Evolutionary conservation across 129 eudicot species (phyloP).

Genomic region (Centaurea solstitialis): DNA sequence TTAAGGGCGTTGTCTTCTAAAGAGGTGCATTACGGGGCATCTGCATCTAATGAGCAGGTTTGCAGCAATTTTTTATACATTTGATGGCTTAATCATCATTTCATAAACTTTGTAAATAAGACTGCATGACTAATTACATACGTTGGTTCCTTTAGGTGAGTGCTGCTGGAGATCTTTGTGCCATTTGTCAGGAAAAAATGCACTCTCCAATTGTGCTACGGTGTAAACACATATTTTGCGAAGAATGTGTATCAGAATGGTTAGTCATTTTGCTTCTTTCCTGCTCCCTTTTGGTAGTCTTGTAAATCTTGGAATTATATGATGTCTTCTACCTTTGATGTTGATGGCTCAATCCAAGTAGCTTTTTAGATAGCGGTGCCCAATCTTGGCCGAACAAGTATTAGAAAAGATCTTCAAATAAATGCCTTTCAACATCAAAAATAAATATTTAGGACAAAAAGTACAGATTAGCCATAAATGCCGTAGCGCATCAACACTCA

Average conservation of each 20-base stretch:
- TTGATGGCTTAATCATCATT: background rate
- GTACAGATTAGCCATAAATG: no score
- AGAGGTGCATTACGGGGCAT: conserved; percentile 58
- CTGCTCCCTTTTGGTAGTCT: background rate
- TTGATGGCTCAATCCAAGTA: no score
- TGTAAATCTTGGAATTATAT: no score
- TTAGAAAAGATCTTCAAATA: no score
- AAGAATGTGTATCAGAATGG: conserved; percentile 67
- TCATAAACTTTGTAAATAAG: background rate
- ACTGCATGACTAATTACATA: background rate
- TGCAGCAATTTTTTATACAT: background rate
- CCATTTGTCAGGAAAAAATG: conserved; percentile 54
- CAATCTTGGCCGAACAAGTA: no score
- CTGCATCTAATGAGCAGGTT: conserved; percentile 66
- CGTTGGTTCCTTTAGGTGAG: conserved; percentile 37
- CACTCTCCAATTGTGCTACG: conserved; percentile 47
- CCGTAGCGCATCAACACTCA: no score
- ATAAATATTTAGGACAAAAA: no score
- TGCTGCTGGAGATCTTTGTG: conserved; percentile 59
- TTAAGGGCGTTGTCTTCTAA: conserved; percentile 54
- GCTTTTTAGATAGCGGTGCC: no score
- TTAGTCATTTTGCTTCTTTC: conserved; percentile 20
- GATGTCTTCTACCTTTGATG: no score
- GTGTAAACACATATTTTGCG: conserved; percentile 58
- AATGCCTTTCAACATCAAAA: no score